phyloP scores from a whole-genome alignment of 306 rosid genomes.

The Senna siamea region DNA sequence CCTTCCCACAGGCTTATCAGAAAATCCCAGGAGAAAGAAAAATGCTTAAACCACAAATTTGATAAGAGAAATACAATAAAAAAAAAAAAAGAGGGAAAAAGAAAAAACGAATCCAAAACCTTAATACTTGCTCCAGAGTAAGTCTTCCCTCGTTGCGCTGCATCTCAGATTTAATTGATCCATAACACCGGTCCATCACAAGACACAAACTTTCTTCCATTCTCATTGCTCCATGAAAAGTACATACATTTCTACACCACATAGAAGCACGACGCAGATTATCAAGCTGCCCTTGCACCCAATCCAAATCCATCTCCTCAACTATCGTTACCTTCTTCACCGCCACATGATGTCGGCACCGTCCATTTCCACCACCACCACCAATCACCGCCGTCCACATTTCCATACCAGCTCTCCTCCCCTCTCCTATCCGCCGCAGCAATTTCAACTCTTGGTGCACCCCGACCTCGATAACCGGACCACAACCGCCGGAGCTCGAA shows the following conservation, averaged over 20 bases:
- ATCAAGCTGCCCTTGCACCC: constrained; percentile 83
- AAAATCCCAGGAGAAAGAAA: neutral
- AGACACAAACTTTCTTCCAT: constrained; percentile 81
- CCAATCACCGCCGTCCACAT: constrained; percentile 87
- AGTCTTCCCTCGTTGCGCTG: constrained; percentile 91
- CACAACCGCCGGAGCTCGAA: constrained; percentile 83
- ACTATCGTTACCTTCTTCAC: constrained; percentile 73
- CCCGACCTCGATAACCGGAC: constrained; percentile 85
- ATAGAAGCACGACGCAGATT: constrained; percentile 84
- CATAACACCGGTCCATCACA: constrained; percentile 83
- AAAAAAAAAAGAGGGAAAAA: too few species aligned
- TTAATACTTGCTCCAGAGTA: constrained; percentile 95
- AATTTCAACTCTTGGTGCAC: constrained; percentile 81
- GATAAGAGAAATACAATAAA: too few species aligned
- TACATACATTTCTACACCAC: constrained; percentile 98
- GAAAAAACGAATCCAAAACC: constrained; percentile 47
- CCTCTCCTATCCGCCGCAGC: constrained; percentile 74
- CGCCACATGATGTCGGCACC: constrained; percentile 80
- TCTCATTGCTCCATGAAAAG: constrained; percentile 86
- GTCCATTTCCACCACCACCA: constrained; percentile 47
- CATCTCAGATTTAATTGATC: constrained; percentile 96
- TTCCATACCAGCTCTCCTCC: constrained; percentile 74
- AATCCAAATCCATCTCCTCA: constrained; percentile 79
- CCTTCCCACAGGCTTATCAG: constrained; percentile 13
- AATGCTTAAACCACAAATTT: constrained; percentile 19